Evolutionary conservation across 306 rosid genomes (phyloP).

Genomic region (Vachellia collinsii): DNA sequence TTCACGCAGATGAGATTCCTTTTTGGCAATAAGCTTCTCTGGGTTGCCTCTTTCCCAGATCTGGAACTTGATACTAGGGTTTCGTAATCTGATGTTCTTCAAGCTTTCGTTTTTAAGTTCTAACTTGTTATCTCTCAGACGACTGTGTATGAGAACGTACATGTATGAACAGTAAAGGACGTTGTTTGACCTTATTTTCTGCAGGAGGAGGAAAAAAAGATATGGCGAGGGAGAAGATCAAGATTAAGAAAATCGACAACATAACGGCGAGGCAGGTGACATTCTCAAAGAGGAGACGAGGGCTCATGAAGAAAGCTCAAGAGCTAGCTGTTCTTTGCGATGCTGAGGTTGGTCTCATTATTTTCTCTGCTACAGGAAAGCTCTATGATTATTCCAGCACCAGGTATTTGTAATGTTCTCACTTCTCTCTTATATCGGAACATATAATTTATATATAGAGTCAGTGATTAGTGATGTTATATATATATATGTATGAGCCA

Average conservation of each 20-base stretch:
- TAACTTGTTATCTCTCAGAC: background rate
- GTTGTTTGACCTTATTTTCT: background rate
- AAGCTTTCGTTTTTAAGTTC: background rate
- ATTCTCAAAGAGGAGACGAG: constrained; percentile 25
- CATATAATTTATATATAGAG: too few relatives aligned
- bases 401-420: background rate
- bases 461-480: too few relatives aligned
- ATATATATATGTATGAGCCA: background rate
- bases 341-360: constrained; percentile 20
- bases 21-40: background rate
- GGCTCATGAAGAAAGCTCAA: constrained; percentile 21
- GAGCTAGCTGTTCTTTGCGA: constrained; percentile 23
- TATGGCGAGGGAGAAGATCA: constrained; percentile 13
- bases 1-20: background rate
- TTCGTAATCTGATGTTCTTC: background rate
- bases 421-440: background rate
- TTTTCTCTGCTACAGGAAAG: constrained; percentile 22
- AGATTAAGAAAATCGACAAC: constrained; percentile 21
- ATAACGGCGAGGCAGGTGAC: constrained; percentile 23
- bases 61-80: constrained; percentile 7
- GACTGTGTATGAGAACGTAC: background rate
- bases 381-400: constrained; percentile 11
- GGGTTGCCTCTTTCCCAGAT: background rate
- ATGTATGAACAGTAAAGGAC: background rate
- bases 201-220: background rate